Evolutionary conservation across 345 rosid genomes (phyloP).

Genomic region (Viola odorata): DNA sequence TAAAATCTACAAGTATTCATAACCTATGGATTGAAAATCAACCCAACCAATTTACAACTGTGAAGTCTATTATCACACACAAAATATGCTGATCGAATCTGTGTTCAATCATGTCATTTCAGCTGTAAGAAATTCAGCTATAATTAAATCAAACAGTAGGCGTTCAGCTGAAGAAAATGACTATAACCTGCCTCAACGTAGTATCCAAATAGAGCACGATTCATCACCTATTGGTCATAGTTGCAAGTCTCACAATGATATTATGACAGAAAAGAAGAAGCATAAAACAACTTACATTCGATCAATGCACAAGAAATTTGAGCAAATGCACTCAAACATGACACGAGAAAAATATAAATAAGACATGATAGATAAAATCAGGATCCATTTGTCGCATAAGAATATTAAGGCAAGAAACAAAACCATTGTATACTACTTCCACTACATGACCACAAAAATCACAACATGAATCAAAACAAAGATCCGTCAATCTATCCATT

Average conservation of each 20-base stretch:
- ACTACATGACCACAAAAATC: background rate
- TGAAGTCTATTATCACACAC: background rate
- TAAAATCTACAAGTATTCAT: background rate
- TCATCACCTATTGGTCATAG: background rate
- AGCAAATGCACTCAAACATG: background rate
- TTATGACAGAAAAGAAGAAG: background rate
- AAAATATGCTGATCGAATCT: background rate
- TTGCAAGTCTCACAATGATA: background rate
- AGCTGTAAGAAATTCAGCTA: background rate
- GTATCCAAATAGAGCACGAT: background rate
- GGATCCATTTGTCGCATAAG: background rate
- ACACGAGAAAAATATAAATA: constrained; percentile 1
- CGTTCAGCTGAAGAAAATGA: background rate
- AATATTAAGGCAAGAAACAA: background rate
- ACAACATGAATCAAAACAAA: constrained; percentile 15
- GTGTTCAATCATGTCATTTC: background rate
- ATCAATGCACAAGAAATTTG: background rate
- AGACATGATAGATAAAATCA: constrained; percentile 2
- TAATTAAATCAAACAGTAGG: background rate
- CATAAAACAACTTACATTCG: background rate
- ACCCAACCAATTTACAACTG: constrained; percentile 1
- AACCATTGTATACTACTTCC: too few species aligned
- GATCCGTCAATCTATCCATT: constrained; percentile 11
- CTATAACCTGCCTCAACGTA: background rate
- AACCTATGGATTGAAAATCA: background rate